Evolutionary conservation across 331 rosid genomes (phyloP), one percentile per base, ranked within the genome.

Genomic region (Erythrophleum ivorense): DNA sequence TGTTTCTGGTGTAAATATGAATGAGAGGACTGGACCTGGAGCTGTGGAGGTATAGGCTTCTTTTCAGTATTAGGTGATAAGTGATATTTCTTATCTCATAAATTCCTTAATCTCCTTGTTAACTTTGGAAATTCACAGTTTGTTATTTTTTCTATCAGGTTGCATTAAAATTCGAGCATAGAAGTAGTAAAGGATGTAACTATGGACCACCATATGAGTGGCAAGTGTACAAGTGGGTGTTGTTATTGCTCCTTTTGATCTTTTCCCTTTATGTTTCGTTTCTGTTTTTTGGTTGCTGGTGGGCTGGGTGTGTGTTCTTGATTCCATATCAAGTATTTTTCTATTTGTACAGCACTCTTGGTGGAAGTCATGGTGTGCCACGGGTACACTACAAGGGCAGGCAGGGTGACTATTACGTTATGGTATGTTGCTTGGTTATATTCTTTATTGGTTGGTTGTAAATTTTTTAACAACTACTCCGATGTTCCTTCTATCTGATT

Each of bases 311-410:
- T 74, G 74, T 68, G 62, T 75, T 78, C 62, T 84, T 53, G 67
- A 50, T 82, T 76, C 11, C 12, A 3, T 76, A 16, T 69, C 58
- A 78, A 83, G 57, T 41, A 29, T 66, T 71, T 60, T 59, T 50
- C 18, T 24, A 16, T 53, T 59, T 83, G 67, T 68, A 24, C 90
- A 96, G 98, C 84, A 91, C 88, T 79, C 97, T 96, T 71, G 97
- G 99, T 68, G 98, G 98, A 81, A 90, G 94, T 86, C 98, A 96
- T 84, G 98, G 99, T 31, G 97, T 96, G 69, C 99, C 99, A 0
- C 87, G 85, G 55, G 97, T 96, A 80, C 97, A 96, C 87, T 92
- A 66, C 83, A 96, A 96, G 86, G 99, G 99, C 59, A 86, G 89
- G 78, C 97, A 93, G 88, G 99, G 98, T 24, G 98, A 96, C 67